Evolutionary conservation across 2,329 filamentous ascomycete genomes (phyloP), one percentile per base, ranked within the genome.

Genomic region (Lojkania enalia): DNA sequence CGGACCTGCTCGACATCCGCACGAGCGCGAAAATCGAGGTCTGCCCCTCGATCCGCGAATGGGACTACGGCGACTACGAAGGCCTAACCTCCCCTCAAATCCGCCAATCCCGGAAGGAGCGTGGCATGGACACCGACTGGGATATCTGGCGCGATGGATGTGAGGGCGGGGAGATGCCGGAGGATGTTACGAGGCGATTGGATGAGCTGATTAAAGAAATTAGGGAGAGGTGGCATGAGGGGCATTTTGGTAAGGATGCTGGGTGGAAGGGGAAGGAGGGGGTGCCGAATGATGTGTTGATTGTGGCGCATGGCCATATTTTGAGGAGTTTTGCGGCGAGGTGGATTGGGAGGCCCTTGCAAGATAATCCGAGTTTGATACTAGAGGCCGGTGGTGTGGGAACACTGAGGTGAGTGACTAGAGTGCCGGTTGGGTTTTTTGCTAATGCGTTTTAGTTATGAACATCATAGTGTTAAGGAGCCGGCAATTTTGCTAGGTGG

Each of bases 291-390:
- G 88, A 92, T 67, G 82, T 92, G 14, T 69, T 92, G 18, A 77
- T 96, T 37, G 89, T 96, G 4, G 91, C 89, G 16, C 91, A 96
- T 65, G 91, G 91, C 0, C 91, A 96, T 72, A 92, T 96, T 44
- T 74, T 96, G 41, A 79, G 91, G 13, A 88, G 89, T 0, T 90
- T 96, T 67, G 90, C 91, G 5, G 88, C 92, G 76, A 79, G 90
- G 21, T 96, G 91, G 91, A 80, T 85, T 0, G 82, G 83, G 0
- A 87, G 87, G 73, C 77, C 81, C 11, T 74, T 96, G 46, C 80
- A 82, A 42, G 85, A 90, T 38, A 90, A 87, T 5, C 87, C 89
- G 29, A 81, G 84, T 4, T 83, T 96, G 65, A 76, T 96, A 49
- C 74, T 96, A n/a, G 91, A 96, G 67, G 75, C 76, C 3, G 76